Evolutionary conservation across 768 basidiomycete species (phyloP).

Genomic region (Cyclocybe aegerita): DNA sequence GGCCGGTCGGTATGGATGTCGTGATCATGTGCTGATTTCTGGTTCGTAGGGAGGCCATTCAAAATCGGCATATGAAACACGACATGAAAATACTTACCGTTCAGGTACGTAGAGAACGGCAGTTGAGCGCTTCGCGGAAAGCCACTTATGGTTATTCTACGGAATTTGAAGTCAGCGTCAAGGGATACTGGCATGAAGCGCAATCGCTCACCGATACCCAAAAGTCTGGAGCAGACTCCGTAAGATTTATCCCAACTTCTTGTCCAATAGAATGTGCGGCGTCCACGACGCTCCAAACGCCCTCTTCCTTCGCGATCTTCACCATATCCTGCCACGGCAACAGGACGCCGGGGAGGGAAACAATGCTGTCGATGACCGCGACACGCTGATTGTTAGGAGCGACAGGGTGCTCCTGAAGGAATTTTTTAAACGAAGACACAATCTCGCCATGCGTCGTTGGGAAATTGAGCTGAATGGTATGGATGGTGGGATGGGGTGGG

Average conservation of each 20-base stretch:
- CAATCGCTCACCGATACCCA: slow-evolving; percentile 62
- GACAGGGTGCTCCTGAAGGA: slow-evolving; percentile 34
- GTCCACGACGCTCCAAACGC: slow-evolving; percentile 69
- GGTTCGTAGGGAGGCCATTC: background rate
- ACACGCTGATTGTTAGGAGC: slow-evolving; percentile 50
- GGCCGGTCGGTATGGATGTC: slow-evolving; percentile 57
- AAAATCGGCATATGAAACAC: slow-evolving; percentile 4
- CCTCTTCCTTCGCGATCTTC: slow-evolving; percentile 58
- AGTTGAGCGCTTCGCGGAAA: slow-evolving; percentile 65
- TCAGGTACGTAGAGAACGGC: slow-evolving; percentile 75
- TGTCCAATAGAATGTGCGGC: slow-evolving; percentile 85
- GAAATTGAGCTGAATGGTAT: slow-evolving; percentile 51
- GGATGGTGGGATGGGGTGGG: slow-evolving; percentile 49
- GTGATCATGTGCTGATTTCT: slow-evolving; percentile 68
- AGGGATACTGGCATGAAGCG: background rate
- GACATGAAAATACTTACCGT: slow-evolving; percentile 26
- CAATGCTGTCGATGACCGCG: slow-evolving; percentile 69
- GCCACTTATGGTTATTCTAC: slow-evolving; percentile 87
- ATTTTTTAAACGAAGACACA: slow-evolving; percentile 43
- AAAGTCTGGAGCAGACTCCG: slow-evolving; percentile 64
- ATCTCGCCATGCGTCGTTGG: slow-evolving; percentile 58
- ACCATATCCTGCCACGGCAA: slow-evolving; percentile 83
- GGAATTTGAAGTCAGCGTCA: background rate
- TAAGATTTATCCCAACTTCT: slow-evolving; percentile 62
- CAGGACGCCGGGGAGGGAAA: slow-evolving; percentile 59